Conservation (phyloP, 305 asterid genomes). For the Andrographis paniculata region DNA sequence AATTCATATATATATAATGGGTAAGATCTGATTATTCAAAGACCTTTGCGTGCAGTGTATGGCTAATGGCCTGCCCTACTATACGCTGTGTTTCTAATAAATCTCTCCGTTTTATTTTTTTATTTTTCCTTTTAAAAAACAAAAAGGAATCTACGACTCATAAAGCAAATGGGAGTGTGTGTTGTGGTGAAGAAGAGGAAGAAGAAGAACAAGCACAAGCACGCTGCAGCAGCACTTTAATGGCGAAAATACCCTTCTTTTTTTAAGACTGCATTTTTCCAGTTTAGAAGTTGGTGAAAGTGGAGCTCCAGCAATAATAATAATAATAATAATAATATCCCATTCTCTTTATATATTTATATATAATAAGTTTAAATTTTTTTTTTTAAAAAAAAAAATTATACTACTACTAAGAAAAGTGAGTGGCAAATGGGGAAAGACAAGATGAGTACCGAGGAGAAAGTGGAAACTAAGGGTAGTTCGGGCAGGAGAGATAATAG, state of each 20-base stretch:
- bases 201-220: too few relatives aligned
- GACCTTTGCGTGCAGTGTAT: constrained; percentile 20
- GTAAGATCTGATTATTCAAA: constrained; percentile 5
- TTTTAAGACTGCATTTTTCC: too few relatives aligned
- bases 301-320: too few relatives aligned
- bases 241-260: neutral
- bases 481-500: constrained; percentile 32
- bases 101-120: too few relatives aligned
- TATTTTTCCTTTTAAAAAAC: too few relatives aligned
- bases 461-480: constrained; percentile 33
- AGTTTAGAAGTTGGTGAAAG: too few relatives aligned
- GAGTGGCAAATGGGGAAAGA: constrained; percentile 24
- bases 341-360: too few relatives aligned
- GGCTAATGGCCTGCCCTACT: constrained; percentile 10
- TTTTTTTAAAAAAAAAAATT: neutral
- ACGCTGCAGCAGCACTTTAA: neutral
- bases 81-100: neutral
- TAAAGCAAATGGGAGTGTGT: constrained; percentile 23
- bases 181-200: neutral
- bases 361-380: too few relatives aligned
- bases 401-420: neutral
- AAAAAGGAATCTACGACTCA: constrained; percentile 22
- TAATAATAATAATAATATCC: too few relatives aligned
- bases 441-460: constrained; percentile 13
- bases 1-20: too few relatives aligned